Evolutionary conservation across 768 basidiomycete genomes (phyloP).

Genomic region (Hygrocybe coccinea): DNA sequence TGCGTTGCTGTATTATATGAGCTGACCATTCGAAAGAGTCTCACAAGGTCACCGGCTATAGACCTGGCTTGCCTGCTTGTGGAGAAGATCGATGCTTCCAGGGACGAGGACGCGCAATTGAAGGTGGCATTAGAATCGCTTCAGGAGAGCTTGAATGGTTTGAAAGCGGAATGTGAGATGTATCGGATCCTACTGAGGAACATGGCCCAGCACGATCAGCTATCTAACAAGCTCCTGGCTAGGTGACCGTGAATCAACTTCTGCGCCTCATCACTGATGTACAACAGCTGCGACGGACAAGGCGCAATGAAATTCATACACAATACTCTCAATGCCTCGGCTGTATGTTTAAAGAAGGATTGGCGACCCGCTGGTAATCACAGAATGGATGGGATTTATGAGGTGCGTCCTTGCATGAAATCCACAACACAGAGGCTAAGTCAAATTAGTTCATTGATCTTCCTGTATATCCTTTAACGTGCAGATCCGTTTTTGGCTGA

Average conservation of each 20-base stretch:
- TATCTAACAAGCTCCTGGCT: neutral
- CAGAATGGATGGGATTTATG: neutral
- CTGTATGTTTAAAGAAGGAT: neutral
- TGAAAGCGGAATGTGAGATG: neutral
- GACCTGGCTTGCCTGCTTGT: neutral
- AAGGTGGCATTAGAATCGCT: neutral
- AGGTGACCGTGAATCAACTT: neutral
- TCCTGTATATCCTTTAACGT: neutral
- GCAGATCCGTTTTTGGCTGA: neutral
- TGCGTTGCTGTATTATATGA: neutral
- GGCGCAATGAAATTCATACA: neutral
- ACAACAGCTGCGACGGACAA: neutral
- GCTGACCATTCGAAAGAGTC: neutral
- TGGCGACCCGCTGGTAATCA: neutral
- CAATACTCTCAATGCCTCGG: neutral
- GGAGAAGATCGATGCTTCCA: neutral
- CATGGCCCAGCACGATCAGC: neutral
- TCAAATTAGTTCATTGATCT: neutral
- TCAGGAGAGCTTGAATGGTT: neutral
- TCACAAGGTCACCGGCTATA: neutral
- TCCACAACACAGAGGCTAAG: neutral
- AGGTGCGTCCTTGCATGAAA: neutral
- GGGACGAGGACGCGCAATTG: neutral
- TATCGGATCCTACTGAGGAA: neutral
- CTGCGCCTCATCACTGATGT: neutral